Evolutionary conservation across 495 filamentous ascomycete genomes (phyloP), one percentile per base, ranked within the genome.

Genomic region (Wilcoxina mikolae): DNA sequence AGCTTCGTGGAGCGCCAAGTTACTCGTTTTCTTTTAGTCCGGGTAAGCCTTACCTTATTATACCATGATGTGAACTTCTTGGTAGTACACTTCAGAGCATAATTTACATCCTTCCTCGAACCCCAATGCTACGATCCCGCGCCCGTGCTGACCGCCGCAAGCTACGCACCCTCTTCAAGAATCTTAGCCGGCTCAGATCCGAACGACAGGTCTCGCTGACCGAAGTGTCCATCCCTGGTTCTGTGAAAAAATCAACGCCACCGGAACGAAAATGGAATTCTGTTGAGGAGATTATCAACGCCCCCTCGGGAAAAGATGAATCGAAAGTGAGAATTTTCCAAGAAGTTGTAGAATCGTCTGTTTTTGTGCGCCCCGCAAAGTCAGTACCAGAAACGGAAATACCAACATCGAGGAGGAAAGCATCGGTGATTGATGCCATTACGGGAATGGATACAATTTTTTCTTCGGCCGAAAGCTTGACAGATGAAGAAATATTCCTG

Each of bases 131-230:
- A 27, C 59, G 59, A 23, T 60, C 55, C 33, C 28, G 53, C 20
- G 33, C 56, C 33, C 53, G 58, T 28, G 17, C 48, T 5, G 52
- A 60, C 35, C 29, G 49, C 39, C 24, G 24, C 20, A 51, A 63
- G n/a, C 61, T 64, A 24, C 61, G 48, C 29, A 50, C 48, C 29
- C 49, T 64, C 24, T 64, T 62, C 39, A 53, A 53, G 28, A 63
- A 45, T 31, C 56, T 64, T 33, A 45, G 48, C 15, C 35, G 22
- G 15, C 49, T 54, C 28, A 56, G 53, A 11, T 51, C 51, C 20
- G 52, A 50, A 24, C 60, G 60, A 27, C 33, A 24, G 23, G 38
- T 48, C 12, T 42, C 51, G 9, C 49, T 63, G 20, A 59, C 26
- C 1, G 60, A 63, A 45, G 23, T 59, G 1, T 35, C 54, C 0